These are phyloP conservation scores for Dactylonectria macrodidyma DNA, from an alignment of 2,329 filamentous ascomycete species.

Conservation along the genomic window DNA sequence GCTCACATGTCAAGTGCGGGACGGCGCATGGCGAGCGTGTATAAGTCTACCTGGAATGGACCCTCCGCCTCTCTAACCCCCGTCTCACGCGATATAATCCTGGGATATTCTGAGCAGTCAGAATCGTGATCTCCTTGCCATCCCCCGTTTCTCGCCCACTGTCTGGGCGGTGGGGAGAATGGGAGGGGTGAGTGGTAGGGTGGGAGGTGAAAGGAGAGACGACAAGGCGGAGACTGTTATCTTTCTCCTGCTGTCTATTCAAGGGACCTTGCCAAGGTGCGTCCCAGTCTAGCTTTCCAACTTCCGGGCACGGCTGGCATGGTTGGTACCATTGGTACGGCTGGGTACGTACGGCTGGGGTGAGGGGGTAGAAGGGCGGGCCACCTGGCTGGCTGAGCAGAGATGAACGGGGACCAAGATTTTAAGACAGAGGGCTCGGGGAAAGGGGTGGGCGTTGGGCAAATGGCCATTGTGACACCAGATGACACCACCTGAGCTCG, in stretches of 20 bases:
- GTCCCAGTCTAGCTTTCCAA: slow-evolving; percentile 18
- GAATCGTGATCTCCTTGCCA: slow-evolving; percentile 32
- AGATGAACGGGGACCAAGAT: slow-evolving; percentile 27
- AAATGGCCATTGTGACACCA: slow-evolving; percentile 38
- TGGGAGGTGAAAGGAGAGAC: slow-evolving; percentile 18
- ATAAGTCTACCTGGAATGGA: slow-evolving; percentile 35
- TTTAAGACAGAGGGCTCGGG: slow-evolving; percentile 26
- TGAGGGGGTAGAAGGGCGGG: slow-evolving; percentile 27
- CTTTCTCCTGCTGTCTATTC: slow-evolving; percentile 22
- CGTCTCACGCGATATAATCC: slow-evolving; percentile 42
- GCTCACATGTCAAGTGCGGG: slow-evolving; percentile 49
- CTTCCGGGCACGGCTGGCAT: slow-evolving; percentile 24
- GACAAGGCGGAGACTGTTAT: slow-evolving; percentile 31
- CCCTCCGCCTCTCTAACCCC: slow-evolving; percentile 27
- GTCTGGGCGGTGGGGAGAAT: slow-evolving; percentile 11
- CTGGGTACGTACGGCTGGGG: slow-evolving; percentile 17
- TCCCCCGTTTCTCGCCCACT: slow-evolving; percentile 5
- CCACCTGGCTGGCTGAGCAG: slow-evolving; percentile 24
- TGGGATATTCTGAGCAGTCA: slow-evolving; percentile 34
- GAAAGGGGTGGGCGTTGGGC: slow-evolving; percentile 22
- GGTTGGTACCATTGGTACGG: slow-evolving; percentile 24
- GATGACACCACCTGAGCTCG: slow-evolving; percentile 38
- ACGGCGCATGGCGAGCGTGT: slow-evolving; percentile 38
- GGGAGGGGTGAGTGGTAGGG: slow-evolving; percentile 1
- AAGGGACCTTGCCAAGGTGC: slow-evolving; percentile 34